Evolutionary conservation across 2,329 filamentous ascomycete genomes (phyloP).

Genomic region (Alternaria infectoria): DNA sequence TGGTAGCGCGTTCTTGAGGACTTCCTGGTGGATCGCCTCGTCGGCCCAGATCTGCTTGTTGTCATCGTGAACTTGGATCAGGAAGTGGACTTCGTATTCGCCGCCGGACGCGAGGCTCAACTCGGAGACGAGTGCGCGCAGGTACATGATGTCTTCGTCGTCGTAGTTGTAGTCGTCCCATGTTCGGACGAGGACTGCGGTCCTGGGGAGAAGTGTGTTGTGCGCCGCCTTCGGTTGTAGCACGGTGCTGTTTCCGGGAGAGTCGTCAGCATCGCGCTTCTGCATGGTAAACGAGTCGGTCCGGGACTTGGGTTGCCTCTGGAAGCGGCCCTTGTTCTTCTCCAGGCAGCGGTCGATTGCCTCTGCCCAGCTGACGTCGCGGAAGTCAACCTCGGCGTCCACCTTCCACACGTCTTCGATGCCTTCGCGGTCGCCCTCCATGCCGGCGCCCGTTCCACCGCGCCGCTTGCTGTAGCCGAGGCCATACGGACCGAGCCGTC

Average conservation of each 20-base stretch:
- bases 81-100: conserved; percentile 82
- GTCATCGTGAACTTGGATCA: conserved; percentile 83
- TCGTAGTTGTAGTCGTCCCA: conserved; percentile 83
- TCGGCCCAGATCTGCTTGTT: conserved; percentile 83
- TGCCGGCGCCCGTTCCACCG: conserved; percentile 83
- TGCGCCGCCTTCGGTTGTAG: conserved; percentile 32
- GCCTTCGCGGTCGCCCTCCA: conserved; percentile 83
- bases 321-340: conserved; percentile 74
- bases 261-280: conserved; percentile 12
- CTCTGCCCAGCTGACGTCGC: conserved; percentile 77
- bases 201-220: conserved; percentile 60
- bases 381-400: conserved; percentile 75
- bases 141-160: conserved; percentile 79
- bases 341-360: conserved; percentile 75
- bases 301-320: conserved; percentile 41
- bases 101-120: conserved; percentile 77
- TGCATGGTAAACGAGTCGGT: conserved; percentile 53
- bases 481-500: conserved; percentile 86
- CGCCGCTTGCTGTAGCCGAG: conserved; percentile 80
- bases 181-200: conserved; percentile 79
- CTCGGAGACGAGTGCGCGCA: conserved; percentile 82
- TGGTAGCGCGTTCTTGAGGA: conserved; percentile 60
- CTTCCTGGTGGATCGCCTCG: conserved; percentile 71
- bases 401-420: conserved; percentile 79
- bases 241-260: conserved; percentile 17